Conservation (phyloP, 2,329 filamentous ascomycete species). For the Diaporthe humulicola region DNA sequence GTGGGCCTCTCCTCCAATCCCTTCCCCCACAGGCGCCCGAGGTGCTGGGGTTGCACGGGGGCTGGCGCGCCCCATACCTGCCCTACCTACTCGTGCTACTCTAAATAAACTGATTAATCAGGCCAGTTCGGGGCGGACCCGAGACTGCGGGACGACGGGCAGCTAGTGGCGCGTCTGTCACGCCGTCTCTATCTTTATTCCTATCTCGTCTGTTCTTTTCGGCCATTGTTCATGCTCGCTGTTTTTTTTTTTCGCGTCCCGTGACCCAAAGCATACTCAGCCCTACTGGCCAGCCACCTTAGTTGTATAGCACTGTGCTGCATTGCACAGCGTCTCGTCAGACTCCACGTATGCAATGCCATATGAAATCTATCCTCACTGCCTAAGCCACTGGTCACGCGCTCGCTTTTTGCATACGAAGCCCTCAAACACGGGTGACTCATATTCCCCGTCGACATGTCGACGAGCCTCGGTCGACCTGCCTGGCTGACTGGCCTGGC, state of each 20-base stretch:
- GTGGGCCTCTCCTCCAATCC: background rate
- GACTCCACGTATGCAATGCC: conserved; percentile 5
- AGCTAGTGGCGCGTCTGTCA: conserved; percentile 15
- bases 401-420: conserved; percentile 14
- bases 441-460: background rate
- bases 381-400: conserved; percentile 26
- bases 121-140: conserved; percentile 29
- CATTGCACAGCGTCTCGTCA: background rate
- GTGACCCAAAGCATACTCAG: conserved; percentile 6
- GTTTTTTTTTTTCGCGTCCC: background rate
- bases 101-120: conserved; percentile 19
- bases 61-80: background rate
- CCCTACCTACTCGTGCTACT: background rate
- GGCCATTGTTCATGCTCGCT: no score
- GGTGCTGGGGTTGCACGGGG: background rate
- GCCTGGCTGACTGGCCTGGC: background rate
- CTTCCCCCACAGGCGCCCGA: conserved; percentile 10
- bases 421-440: conserved; percentile 15
- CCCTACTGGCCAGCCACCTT: conserved; percentile 13
- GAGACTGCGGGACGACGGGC: conserved; percentile 24
- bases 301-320: background rate
- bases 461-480: conserved; percentile 6
- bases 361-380: background rate
- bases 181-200: background rate
- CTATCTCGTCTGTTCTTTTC: background rate